These are phyloP conservation scores for Chiua virens DNA, from an alignment of 768 basidiomycete species.

Conservation along the genomic window DNA sequence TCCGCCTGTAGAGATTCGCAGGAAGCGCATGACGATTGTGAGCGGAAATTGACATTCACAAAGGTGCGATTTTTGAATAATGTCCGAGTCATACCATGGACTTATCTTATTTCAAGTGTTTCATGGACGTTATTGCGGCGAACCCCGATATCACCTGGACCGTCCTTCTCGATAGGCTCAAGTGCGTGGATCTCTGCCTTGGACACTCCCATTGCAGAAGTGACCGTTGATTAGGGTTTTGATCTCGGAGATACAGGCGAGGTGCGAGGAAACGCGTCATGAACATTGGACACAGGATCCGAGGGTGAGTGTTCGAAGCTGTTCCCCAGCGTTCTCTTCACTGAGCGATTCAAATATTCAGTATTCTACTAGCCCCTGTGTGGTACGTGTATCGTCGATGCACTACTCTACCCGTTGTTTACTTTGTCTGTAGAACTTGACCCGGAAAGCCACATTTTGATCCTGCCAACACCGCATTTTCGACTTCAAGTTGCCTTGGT, in stretches of 20 bases:
- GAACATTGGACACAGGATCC: slow-evolving; percentile 14
- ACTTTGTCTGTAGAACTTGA: slow-evolving; percentile 12
- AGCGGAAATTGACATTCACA: slow-evolving; percentile 21
- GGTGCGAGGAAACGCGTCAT: slow-evolving; percentile 9
- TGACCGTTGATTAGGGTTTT: no score
- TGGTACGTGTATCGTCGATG: slow-evolving; percentile 3
- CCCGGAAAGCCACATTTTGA: slow-evolving; percentile 8
- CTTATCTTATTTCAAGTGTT: slow-evolving; percentile 14
- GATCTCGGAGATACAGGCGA: background rate
- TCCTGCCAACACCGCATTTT: background rate
- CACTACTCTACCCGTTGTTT: background rate
- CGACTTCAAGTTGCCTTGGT: no score
- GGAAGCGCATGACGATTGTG: slow-evolving; percentile 22
- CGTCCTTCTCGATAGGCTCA: slow-evolving; percentile 17
- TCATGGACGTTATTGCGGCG: slow-evolving; percentile 9
- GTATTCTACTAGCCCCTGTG: slow-evolving; percentile 9
- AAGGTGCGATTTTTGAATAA: slow-evolving; percentile 14
- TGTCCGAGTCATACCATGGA: background rate
- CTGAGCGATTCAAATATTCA: background rate
- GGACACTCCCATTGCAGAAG: background rate
- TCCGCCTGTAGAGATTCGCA: slow-evolving; percentile 28
- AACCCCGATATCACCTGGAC: slow-evolving; percentile 18
- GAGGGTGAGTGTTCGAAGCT: slow-evolving; percentile 16
- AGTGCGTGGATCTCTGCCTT: slow-evolving; percentile 6
- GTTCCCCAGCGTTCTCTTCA: background rate